A percentile compares a stretch with the other conserved stretches of the same genome.
phyloP scores from a whole-genome alignment of 2,329 filamentous ascomycete genomes.

The Pezicula radicicola region DNA sequence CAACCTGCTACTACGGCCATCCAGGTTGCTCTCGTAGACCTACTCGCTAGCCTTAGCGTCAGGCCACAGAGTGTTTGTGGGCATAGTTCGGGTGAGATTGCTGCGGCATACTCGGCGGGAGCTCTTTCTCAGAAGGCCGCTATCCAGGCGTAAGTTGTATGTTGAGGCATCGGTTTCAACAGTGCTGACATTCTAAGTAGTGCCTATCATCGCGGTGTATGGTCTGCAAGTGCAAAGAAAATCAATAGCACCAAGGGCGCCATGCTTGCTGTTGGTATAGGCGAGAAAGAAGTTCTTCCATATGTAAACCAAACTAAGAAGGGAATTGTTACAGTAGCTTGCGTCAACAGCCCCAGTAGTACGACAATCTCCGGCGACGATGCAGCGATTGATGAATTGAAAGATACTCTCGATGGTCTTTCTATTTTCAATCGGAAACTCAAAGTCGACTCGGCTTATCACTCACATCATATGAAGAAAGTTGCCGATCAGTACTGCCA shows the following conservation, averaged over 20 bases:
- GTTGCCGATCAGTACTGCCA: slow-evolving; percentile 18
- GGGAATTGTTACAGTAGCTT: slow-evolving; percentile 23
- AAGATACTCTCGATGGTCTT: slow-evolving; percentile 12
- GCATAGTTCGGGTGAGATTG: slow-evolving; percentile 44
- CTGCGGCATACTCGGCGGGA: slow-evolving; percentile 37
- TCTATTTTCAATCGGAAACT: slow-evolving; percentile 12
- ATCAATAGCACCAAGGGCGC: slow-evolving; percentile 31
- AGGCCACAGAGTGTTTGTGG: slow-evolving; percentile 33
- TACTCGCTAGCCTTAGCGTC: slow-evolving; percentile 38
- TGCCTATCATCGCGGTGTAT: slow-evolving; percentile 34
- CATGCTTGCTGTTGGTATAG: slow-evolving; percentile 48
- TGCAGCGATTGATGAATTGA: slow-evolving; percentile 7
- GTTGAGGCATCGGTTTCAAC: not conserved
- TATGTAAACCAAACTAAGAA: not conserved
- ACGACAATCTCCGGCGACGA: slow-evolving; percentile 16
- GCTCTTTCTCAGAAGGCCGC: slow-evolving; percentile 27
- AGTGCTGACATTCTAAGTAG: not conserved
- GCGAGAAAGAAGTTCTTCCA: slow-evolving; percentile 15
- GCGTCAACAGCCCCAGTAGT: slow-evolving; percentile 15
- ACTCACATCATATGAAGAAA: slow-evolving; percentile 25
- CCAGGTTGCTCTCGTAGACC: slow-evolving; percentile 39
- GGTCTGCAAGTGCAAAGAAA: slow-evolving; percentile 23
- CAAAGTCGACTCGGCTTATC: slow-evolving; percentile 17
- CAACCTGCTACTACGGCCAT: slow-evolving; percentile 42
- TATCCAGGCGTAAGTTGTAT: slow-evolving; percentile 29